Evolutionary conservation across 2,329 filamentous ascomycete species (phyloP).

Genomic region (Cryphonectria naterciae): DNA sequence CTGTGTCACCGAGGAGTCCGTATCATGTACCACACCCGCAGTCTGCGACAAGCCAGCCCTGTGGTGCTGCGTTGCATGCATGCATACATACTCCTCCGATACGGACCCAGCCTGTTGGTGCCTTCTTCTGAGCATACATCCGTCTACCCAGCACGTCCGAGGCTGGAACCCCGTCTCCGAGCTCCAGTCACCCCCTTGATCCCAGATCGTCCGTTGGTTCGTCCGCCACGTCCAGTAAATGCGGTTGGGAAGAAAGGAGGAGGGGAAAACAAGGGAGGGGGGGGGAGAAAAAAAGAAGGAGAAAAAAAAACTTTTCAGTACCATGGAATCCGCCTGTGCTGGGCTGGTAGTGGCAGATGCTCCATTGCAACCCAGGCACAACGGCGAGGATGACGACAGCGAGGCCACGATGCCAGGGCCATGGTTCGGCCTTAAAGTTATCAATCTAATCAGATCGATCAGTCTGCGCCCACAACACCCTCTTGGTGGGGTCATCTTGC

Average conservation of each 20-base stretch:
- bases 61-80: neutral
- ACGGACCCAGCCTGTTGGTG: neutral
- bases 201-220: neutral
- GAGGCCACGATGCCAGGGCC: neutral
- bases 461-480: conserved; percentile 4
- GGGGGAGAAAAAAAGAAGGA: neutral
- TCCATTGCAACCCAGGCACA: neutral
- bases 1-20: neutral
- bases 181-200: neutral
- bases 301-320: neutral
- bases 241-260: neutral
- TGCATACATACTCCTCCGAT: neutral
- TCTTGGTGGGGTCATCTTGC: conserved; percentile 7
- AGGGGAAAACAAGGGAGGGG: neutral
- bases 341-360: neutral
- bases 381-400: conserved; percentile 8
- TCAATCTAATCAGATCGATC: conserved; percentile 28
- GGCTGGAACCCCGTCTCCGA: neutral
- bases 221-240: neutral
- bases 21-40: neutral
- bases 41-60: neutral
- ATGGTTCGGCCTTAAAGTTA: conserved; percentile 12
- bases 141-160: neutral
- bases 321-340: neutral
- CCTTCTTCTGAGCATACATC: neutral